A percentile compares a stretch with the other conserved stretches of the same genome.
Conservation (phyloP, 345 rosid genomes). For the Jatropha curcas region DNA sequence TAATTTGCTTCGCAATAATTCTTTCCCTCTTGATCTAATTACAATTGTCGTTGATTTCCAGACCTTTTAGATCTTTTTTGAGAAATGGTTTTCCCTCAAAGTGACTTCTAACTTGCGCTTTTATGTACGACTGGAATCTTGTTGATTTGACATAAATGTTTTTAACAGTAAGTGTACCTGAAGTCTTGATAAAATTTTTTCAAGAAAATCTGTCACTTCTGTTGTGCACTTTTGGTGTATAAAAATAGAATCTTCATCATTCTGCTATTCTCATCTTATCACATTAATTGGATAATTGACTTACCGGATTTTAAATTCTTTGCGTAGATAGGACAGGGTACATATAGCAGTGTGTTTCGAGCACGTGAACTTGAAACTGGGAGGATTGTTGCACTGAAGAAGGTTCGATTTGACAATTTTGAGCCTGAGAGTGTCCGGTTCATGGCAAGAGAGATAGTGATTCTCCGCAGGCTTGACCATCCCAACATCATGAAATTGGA, state of each 20-base stretch:
- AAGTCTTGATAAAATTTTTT: background rate
- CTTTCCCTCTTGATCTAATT: background rate
- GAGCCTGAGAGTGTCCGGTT: slow-evolving; percentile 99
- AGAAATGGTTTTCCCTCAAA: background rate
- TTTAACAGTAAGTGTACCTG: background rate
- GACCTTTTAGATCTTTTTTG: background rate
- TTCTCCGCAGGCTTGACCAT: slow-evolving; percentile 87
- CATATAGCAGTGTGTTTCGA: slow-evolving; percentile 93
- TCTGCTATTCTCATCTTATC: background rate
- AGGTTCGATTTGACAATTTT: slow-evolving; percentile 90
- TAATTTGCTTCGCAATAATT: background rate
- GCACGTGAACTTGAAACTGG: slow-evolving; percentile 80
- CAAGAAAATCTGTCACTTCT: background rate
- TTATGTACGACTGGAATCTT: background rate
- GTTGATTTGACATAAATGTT: background rate
- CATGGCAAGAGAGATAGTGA: slow-evolving; percentile 95
- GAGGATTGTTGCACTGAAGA: slow-evolving; percentile 88
- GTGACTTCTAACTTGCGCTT: background rate
- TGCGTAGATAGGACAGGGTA: slow-evolving; percentile 93
- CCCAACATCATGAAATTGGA: slow-evolving; percentile 91
- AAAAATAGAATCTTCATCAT: background rate
- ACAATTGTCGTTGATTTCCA: background rate
- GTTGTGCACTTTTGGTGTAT: background rate
- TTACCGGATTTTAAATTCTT: slow-evolving; percentile 13
- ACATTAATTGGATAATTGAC: background rate